Evolutionary conservation across 495 filamentous ascomycete species (phyloP), one percentile per base, ranked within the genome.

Genomic region (Neurospora sp.): DNA sequence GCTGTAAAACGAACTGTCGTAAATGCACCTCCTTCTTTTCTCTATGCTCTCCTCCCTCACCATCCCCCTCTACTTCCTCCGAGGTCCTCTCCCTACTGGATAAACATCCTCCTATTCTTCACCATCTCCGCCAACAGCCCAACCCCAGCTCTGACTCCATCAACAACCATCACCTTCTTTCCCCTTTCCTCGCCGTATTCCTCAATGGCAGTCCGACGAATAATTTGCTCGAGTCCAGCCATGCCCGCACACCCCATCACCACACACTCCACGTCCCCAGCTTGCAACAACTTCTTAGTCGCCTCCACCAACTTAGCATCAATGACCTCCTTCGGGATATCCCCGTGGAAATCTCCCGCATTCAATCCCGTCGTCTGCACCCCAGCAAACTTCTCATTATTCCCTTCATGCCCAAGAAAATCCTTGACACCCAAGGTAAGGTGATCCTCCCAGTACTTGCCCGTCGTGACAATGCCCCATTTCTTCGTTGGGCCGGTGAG

Each of bases 381-480:
- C 0, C 95, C 94, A 9, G 87, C 90, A 77, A 96, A 97, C 42
- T 80, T 82, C 48, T 46, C 38, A 59, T 79, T 75, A 0, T 69
- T 66, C 76, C 48, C 48, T 4, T 35, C 31, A 5, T 71, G 35
- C 91, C 22, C 91, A 81, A 6, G 71, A 87, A 87, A 91, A 0
- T 73, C 76, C 70, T 82, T 78, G 0, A 95, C 89, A 1, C 90
- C 93, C 0, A 84, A 79, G 2, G 83, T 85, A 38, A 98, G 84
- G 20, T 96, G 87, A 3, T 81, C 78, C 75, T 94, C 90, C 95
- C 95, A 99, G 72, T 88, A 89, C 70, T 87, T 89, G 0, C 96
- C 96, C 0, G 95, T 98, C 3, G 90, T 93, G 2, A 99, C 91
- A 74, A 99, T 96, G 12, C 94, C 96, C 83, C 96, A 97, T 46